Conservation (phyloP, 139 green algal species). For the Penium margaritaceum region DNA sequence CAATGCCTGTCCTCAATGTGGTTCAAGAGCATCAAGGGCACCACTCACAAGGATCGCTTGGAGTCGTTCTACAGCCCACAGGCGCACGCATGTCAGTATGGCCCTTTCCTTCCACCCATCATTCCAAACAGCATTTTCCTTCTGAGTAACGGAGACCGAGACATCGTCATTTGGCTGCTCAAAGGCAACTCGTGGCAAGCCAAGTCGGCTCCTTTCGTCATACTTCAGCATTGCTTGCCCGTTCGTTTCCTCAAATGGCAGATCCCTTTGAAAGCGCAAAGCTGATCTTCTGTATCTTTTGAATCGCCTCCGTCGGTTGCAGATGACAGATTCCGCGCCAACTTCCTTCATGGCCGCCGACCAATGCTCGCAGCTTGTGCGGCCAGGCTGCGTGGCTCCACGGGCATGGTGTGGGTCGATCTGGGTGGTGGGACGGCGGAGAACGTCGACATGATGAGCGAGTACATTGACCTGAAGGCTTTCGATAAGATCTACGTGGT, state of each 20-base stretch:
- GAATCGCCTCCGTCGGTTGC: not conserved
- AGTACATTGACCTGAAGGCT: constrained; percentile 75
- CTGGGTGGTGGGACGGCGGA: constrained; percentile 85
- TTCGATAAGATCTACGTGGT: constrained; percentile 95
- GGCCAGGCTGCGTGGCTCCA: constrained; percentile 60
- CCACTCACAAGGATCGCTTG: constrained; percentile 43
- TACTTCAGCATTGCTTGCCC: too few species aligned
- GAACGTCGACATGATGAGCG: constrained; percentile 87
- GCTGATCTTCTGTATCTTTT: not conserved
- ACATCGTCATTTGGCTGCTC: too few species aligned
- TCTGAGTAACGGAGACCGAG: not conserved
- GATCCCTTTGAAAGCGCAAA: too few species aligned
- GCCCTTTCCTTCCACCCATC: not conserved
- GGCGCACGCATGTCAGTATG: constrained; percentile 37
- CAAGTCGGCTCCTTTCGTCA: too few species aligned
- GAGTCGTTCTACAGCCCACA: constrained; percentile 46
- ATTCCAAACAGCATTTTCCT: not conserved
- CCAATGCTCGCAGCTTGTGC: constrained; percentile 84
- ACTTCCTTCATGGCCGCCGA: constrained; percentile 86
- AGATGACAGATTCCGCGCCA: constrained; percentile 83
- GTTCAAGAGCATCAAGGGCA: constrained; percentile 40
- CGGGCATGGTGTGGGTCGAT: constrained; percentile 80
- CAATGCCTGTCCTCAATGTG: constrained; percentile 41
- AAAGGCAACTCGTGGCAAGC: too few species aligned
- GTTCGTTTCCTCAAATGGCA: too few species aligned